These are phyloP conservation scores for Marchantia polymorpha DNA, from an alignment of 225 moss, liverwort and hornwort genomes.

Conservation along the genomic window DNA sequence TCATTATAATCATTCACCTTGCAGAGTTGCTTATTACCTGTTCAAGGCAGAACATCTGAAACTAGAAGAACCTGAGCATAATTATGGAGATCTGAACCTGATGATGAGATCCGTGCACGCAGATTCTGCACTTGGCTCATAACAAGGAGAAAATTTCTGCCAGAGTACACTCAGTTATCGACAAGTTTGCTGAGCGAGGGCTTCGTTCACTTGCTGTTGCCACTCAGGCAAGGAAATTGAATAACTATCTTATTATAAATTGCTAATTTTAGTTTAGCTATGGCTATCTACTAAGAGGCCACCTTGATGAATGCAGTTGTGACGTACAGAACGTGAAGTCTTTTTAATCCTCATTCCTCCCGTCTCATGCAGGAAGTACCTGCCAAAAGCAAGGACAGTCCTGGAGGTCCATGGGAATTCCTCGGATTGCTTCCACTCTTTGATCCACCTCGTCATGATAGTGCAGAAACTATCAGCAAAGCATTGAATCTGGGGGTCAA, in stretches of 20 bases:
- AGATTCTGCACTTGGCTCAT: conserved; percentile 39
- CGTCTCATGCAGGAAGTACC: conserved; percentile 33
- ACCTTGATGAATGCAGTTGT: background rate
- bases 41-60: too few species aligned
- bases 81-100: too few species aligned
- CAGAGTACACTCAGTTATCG: conserved; percentile 39
- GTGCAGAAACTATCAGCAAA: conserved; percentile 46
- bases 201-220: conserved; percentile 50
- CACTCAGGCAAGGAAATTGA: background rate
- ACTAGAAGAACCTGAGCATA: too few species aligned
- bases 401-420: conserved; percentile 44
- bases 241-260: too few species aligned
- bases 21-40: too few species aligned
- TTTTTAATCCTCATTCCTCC: too few species aligned
- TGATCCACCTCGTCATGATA: conserved; percentile 48
- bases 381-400: conserved; percentile 36
- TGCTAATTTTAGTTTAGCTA: too few species aligned
- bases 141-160: conserved; percentile 29
- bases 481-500: conserved; percentile 46
- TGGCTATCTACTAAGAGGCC: background rate
- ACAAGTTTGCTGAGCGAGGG: conserved; percentile 49
- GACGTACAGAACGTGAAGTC: too few species aligned
- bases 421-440: conserved; percentile 40
- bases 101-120: background rate
- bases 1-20: too few species aligned